Evolutionary conservation across 2,329 filamentous ascomycete species (phyloP).

Genomic region (Pseudopyricularia javanii): DNA sequence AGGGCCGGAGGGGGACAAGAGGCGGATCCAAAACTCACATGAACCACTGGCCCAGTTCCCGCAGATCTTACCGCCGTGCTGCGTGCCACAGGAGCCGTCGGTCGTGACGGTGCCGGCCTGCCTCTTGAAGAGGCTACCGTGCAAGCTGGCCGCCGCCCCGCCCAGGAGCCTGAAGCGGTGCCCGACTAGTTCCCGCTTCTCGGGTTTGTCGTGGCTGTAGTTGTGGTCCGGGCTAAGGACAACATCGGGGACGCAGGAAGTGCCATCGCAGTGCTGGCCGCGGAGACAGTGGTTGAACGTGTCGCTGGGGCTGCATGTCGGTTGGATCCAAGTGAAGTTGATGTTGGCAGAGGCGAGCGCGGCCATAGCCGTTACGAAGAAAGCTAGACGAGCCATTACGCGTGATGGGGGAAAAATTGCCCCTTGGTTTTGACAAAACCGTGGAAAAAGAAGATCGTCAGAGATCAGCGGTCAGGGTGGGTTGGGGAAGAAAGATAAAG

Average conservation of each 20-base stretch:
- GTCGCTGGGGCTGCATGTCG: not conserved
- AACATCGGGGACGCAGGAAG: not conserved
- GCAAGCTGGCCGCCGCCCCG: not conserved
- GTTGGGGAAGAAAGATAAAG: not conserved
- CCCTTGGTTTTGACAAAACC: not conserved
- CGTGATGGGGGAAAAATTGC: not conserved
- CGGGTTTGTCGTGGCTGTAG: not conserved
- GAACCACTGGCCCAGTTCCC: not conserved
- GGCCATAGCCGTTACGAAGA: not conserved
- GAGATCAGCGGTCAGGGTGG: not conserved
- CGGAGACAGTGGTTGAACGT: constrained; percentile 1
- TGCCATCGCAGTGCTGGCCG: constrained; percentile 1
- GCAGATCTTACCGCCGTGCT: not conserved
- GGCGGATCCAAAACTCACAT: not conserved
- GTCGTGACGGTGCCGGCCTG: not conserved
- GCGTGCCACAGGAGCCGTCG: not conserved
- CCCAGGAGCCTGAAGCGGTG: not conserved
- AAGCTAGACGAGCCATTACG: not conserved
- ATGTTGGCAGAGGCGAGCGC: constrained; percentile 1
- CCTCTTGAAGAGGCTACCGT: not conserved
- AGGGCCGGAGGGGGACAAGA: too few species aligned
- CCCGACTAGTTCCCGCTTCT: not conserved
- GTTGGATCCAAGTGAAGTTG: constrained; percentile 3
- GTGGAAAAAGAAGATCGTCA: not conserved
- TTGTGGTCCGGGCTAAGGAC: not conserved